Evolutionary conservation across 1,139 yeast species (phyloP), one percentile per base, ranked within the genome.

Genomic region (Suhomyces ambrosiae): DNA sequence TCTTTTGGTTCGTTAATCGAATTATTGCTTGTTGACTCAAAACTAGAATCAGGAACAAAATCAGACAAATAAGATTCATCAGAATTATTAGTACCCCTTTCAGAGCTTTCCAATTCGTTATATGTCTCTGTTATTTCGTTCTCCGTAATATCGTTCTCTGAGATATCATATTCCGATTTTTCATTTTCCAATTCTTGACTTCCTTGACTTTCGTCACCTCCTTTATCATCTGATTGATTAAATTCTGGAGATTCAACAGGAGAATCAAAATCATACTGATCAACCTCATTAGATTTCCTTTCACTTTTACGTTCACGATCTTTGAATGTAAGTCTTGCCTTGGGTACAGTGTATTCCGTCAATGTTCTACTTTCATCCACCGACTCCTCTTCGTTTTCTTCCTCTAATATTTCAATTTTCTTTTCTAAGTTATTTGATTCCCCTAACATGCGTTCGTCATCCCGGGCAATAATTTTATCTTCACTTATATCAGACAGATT

Each of bases 31-130:
- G 35, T 24, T 5, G 37, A 24, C 7, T 35, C 30, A 17, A 29
- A 32, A n/a, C 30, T 27, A 3, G 37, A 32, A 16, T 39, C 42
- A n/a, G 39, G 38, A 10, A 29, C 29, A 21, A 35, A 32, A 7
- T 38, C 38, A 8, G 41, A 38, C 19, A 19, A 35, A 27, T 24
- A 23, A n/a, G 27, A 24, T 5, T n/a, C 27, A 3, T 30, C 33
- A 3, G 27, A 23, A 11, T 11, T 22, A 13, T 14, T 14, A 23
- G 17, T 19, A 4, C 32, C 39, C 4, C 17, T 19, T 18, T 24
- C 39, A 21, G 28, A 18, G 15, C n/a, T n/a, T 8, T 18, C 21
- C 21, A 18, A 18, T 18, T 5, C 5, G 7, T 18, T 5, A 18
- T 18, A 5, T 18, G 21, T 17, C 3, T 27, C 32, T 16, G 30